Evolutionary conservation across 2,329 filamentous ascomycete species (phyloP).

Genomic region (Fusarium albosuccineum): DNA sequence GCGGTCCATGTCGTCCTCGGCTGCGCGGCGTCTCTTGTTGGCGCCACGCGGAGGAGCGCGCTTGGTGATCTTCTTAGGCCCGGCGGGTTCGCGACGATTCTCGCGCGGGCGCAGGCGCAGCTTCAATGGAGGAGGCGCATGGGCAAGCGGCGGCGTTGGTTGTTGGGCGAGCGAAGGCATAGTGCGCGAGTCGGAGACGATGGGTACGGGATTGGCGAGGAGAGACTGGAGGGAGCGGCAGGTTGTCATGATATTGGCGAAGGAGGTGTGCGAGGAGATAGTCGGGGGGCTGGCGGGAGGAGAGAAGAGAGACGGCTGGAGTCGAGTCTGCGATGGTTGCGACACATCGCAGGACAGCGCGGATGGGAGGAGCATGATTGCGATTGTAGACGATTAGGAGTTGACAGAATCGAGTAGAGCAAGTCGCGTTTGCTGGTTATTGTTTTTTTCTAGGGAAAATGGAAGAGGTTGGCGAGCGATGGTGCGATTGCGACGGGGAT

Average conservation of each 20-base stretch:
- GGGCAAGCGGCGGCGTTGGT: constrained; percentile 68
- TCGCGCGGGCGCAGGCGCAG: constrained; percentile 66
- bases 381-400: constrained; percentile 11
- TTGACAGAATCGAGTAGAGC: constrained; percentile 3
- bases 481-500: constrained; percentile 43
- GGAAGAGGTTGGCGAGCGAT: constrained; percentile 27
- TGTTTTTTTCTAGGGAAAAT: constrained; percentile 23
- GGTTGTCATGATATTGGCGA: constrained; percentile 69
- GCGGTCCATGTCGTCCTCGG: constrained; percentile 61
- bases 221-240: constrained; percentile 73
- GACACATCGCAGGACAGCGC: constrained; percentile 68
- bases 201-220: constrained; percentile 57
- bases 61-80: constrained; percentile 65
- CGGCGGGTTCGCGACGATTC: constrained; percentile 49
- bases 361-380: constrained; percentile 70
- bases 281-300: constrained; percentile 70
- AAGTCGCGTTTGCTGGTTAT: constrained; percentile 17
- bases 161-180: constrained; percentile 53
- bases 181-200: constrained; percentile 53
- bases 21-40: constrained; percentile 66
- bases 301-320: constrained; percentile 67
- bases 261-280: constrained; percentile 58
- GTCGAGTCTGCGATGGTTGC: constrained; percentile 56
- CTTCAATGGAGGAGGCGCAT: constrained; percentile 65
- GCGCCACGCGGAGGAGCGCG: constrained; percentile 60